Percentiles rank a stretch among this genome's conserved stretches.
These are phyloP conservation scores for Thuidium tamariscinum DNA, from an alignment of 225 moss, liverwort and hornwort species.

Conservation along the genomic window DNA sequence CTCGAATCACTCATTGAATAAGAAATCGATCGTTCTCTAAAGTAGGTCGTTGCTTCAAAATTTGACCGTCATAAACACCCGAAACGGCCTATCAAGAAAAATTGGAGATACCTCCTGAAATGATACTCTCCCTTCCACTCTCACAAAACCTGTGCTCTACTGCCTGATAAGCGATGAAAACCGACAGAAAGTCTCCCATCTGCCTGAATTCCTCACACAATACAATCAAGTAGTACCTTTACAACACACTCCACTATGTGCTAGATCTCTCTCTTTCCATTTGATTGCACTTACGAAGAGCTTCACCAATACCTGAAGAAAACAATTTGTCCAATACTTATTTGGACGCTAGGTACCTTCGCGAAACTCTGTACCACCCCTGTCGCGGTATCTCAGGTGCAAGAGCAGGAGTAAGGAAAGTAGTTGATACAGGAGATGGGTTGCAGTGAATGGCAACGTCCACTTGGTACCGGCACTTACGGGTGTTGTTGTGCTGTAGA, in stretches of 20 bases:
- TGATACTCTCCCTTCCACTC: not conserved
- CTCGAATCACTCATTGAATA: not conserved
- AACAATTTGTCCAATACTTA: not conserved
- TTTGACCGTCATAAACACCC: not conserved
- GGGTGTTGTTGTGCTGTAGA: not conserved
- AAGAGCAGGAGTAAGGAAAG: not conserved
- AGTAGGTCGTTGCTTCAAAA: not conserved
- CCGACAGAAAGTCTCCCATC: not conserved
- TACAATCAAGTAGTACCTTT: not conserved
- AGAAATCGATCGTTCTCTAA: not conserved
- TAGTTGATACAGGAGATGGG: not conserved
- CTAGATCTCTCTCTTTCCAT: not conserved
- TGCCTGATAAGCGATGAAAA: not conserved
- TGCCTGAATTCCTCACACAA: not conserved
- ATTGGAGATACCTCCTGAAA: not conserved
- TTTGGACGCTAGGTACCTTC: not conserved
- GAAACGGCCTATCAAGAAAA: not conserved
- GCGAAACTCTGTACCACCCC: not conserved
- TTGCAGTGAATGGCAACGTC: not conserved
- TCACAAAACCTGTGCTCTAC: not conserved
- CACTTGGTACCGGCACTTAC: not conserved
- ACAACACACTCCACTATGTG: not conserved
- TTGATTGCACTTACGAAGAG: not conserved
- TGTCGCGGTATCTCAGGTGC: not conserved
- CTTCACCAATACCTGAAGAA: not conserved